Base-by-base conservation (phyloP, 2,329 filamentous ascomycete genomes). In the Aspergillus fischeri region DNA sequence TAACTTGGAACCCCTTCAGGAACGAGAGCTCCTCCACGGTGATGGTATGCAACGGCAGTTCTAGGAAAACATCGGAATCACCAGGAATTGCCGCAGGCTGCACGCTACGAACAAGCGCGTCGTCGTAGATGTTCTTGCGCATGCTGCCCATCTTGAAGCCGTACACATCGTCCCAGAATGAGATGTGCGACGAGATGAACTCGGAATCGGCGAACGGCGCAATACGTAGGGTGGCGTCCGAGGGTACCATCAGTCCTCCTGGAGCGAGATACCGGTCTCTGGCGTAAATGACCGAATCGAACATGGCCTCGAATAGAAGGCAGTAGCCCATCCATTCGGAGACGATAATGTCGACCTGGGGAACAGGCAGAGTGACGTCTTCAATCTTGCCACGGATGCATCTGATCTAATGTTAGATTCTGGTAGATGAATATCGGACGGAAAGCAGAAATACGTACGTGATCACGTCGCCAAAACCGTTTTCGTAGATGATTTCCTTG, bases 261-360 rank as follows among this genome's bases (percentile, higher is more conserved):
- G 88, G 84, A 58, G 84, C 86, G 25, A 97, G 85, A 73, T 96
- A 97, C 65, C 85, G 86, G 75, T 97, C 92, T 60, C 92, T 84
- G 47, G 93, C 93, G 69, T 86, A 93, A 52, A 97, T 82, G 24
- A 97, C 91, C 51, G 91, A 95, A 62, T 94, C 91, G 28, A 97
- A 85, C 92, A 97, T 97, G 55, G 92, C 91, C 76, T 97, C 92
- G 73, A 95, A 97, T 5, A 97, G 82, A 20, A 97, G 82, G 62
- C 88, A 90, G 72, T 97, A 97, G 29, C 92, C 92, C 92, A 97
- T 97, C 92, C 92, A 97, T 74, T 97, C 92, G 58, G 90, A 95
- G 59, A 97, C 88, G 70, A 97, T 96, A 68, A 97, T 88, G 75
- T 97, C 93, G 49, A 97, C 92, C 68, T 92, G 80, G 54, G 86